Evolutionary conservation across 345 rosid species (phyloP).

Genomic region (Luvunga scandens): DNA sequence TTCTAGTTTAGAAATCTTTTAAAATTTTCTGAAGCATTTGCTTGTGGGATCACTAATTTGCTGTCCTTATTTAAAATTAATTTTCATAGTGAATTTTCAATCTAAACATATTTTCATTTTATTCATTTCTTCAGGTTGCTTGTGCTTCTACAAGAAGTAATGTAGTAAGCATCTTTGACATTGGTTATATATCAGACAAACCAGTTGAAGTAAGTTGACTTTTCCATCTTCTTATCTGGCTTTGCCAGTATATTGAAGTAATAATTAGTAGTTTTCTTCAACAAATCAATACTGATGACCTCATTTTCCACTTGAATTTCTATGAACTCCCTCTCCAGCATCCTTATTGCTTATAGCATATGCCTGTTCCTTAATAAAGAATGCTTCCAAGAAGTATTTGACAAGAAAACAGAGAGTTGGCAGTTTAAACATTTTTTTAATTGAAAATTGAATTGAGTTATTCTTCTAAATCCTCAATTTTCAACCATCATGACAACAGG

Average conservation of each 20-base stretch:
- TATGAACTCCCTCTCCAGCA: background rate
- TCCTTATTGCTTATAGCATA: background rate
- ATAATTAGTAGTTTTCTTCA: background rate
- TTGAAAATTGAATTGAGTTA: background rate
- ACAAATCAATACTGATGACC: background rate
- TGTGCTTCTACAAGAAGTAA: slow-evolving; percentile 59
- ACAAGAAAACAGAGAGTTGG: background rate
- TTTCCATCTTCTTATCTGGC: slow-evolving; percentile 1
- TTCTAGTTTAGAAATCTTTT: background rate
- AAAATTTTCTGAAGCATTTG: background rate
- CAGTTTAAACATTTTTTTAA: background rate
- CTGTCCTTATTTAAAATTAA: background rate
- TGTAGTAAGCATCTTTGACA: slow-evolving; percentile 65
- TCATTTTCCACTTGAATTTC: background rate
- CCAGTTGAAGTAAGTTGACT: slow-evolving; percentile 63
- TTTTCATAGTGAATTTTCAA: background rate
- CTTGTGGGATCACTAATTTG: background rate
- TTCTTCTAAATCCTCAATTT: slow-evolving; percentile 4
- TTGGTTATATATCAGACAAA: slow-evolving; percentile 72
- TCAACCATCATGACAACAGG: background rate
- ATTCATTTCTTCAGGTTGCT: slow-evolving; percentile 54
- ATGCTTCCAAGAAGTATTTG: background rate
- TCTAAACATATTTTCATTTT: background rate
- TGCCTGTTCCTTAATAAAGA: background rate
- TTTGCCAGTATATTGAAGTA: background rate